Evolutionary conservation across 495 filamentous ascomycete genomes (phyloP).

Genomic region (Xylaria bambusicola): DNA sequence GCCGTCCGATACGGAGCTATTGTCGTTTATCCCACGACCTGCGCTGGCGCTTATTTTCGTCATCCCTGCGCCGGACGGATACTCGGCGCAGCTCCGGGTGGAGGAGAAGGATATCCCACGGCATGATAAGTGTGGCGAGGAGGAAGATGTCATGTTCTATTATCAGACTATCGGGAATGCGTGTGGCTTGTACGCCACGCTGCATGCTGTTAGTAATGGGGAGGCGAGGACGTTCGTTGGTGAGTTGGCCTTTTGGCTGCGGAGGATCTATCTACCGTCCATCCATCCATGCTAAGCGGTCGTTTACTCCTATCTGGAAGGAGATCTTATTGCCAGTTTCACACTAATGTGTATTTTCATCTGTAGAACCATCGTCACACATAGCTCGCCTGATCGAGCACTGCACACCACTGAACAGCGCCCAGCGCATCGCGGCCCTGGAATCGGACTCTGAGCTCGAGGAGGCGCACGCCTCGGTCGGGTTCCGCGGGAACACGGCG

Average conservation of each 20-base stretch:
- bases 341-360: too few relatives aligned
- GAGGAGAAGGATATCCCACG: slow-evolving; percentile 53
- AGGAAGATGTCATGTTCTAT: slow-evolving; percentile 68
- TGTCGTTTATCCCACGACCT: slow-evolving; percentile 71
- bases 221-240: slow-evolving; percentile 49
- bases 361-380: slow-evolving; percentile 10
- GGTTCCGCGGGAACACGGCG: slow-evolving; percentile 62
- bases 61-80: slow-evolving; percentile 40
- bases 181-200: slow-evolving; percentile 76
- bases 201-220: slow-evolving; percentile 65
- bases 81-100: slow-evolving; percentile 50
- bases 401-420: slow-evolving; percentile 46
- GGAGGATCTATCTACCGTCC: too few relatives aligned
- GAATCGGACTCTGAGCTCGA: slow-evolving; percentile 69
- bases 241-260: slow-evolving; percentile 24
- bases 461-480: slow-evolving; percentile 66
- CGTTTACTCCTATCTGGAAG: not conserved
- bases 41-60: slow-evolving; percentile 61
- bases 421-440: slow-evolving; percentile 64
- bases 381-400: slow-evolving; percentile 34
- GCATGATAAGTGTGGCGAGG: slow-evolving; percentile 30
- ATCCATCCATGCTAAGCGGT: too few relatives aligned
- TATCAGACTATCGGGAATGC: slow-evolving; percentile 83
- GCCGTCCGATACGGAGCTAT: slow-evolving; percentile 56
- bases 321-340: too few relatives aligned